A percentile compares a stretch with the other conserved stretches of the same genome.
phyloP scores from a whole-genome alignment of 2,329 filamentous ascomycete genomes.

The Hortaea werneckii region DNA sequence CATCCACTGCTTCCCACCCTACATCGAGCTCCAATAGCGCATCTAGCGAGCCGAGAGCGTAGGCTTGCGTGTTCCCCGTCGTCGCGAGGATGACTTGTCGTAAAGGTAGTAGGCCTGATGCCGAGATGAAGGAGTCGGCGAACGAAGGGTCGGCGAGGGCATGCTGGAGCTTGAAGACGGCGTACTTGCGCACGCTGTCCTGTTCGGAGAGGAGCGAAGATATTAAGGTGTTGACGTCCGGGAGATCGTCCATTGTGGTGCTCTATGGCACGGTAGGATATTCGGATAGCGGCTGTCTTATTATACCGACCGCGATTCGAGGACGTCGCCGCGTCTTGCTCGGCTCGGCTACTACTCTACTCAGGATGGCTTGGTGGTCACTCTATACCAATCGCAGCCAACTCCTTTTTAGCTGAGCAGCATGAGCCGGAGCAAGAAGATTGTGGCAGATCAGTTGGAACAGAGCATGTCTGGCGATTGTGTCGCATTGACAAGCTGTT shows the following conservation, averaged over 20 bases:
- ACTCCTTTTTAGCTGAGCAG: no score
- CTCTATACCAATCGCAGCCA: no score
- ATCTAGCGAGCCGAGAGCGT: slow-evolving; percentile 81
- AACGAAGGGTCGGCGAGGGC: slow-evolving; percentile 94
- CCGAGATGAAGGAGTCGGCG: slow-evolving; percentile 88
- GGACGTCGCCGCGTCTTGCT: no score
- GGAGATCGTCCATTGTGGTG: slow-evolving; percentile 21
- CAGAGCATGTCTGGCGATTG: no score
- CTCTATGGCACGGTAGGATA: no score
- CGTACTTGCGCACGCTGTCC: slow-evolving; percentile 94
- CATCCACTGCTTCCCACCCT: slow-evolving; percentile 84
- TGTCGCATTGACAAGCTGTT: no score
- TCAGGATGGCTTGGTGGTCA: no score
- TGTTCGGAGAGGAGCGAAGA: slow-evolving; percentile 43
- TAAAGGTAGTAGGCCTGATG: slow-evolving; percentile 72
- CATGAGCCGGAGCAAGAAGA: no score
- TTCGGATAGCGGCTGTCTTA: not conserved
- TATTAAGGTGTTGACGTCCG: slow-evolving; percentile 31
- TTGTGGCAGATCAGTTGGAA: no score
- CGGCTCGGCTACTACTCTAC: no score
- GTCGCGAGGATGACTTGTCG: slow-evolving; percentile 74
- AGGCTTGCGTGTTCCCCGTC: slow-evolving; percentile 88
- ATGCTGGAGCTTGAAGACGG: slow-evolving; percentile 92
- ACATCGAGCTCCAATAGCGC: slow-evolving; percentile 90
- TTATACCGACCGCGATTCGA: not conserved